Evolutionary conservation across 1,284 basidiomycete species (phyloP).

Genomic region (Coniferiporia weirii): DNA sequence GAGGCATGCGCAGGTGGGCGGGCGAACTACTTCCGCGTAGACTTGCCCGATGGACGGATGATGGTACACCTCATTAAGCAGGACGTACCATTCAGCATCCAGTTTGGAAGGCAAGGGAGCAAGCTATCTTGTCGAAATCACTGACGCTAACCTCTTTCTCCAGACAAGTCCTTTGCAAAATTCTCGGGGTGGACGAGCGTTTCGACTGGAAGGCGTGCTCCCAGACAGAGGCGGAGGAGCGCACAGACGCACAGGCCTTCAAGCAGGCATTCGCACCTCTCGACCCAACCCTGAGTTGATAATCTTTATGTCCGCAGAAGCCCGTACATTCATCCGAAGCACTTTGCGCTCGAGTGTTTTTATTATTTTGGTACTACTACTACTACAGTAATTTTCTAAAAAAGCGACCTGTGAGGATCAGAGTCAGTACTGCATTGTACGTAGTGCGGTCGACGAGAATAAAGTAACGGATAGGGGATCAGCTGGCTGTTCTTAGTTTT

Average conservation of each 20-base stretch:
- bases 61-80: conserved; percentile 82
- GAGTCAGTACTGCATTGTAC: too few species aligned
- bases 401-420: too few species aligned
- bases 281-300: conserved; percentile 34
- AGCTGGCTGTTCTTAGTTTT: conserved; percentile 25
- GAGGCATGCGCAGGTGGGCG: conserved; percentile 45
- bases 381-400: too few species aligned
- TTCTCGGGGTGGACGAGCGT: conserved; percentile 71
- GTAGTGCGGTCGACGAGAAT: too few species aligned
- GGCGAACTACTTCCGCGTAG: conserved; percentile 84
- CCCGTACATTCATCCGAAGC: too few species aligned
- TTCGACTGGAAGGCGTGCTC: conserved; percentile 89
- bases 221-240: conserved; percentile 78
- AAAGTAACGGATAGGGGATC: conserved; percentile 9
- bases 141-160: conserved; percentile 15
- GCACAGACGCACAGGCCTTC: conserved; percentile 73
- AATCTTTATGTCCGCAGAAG: neutral
- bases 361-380: too few species aligned
- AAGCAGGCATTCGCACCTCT: conserved; percentile 77
- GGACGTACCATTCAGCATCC: conserved; percentile 76
- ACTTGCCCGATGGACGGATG: conserved; percentile 80
- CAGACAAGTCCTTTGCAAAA: conserved; percentile 73
- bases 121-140: conserved; percentile 2
- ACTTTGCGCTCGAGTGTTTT: too few species aligned
- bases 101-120: conserved; percentile 77